A percentile compares a stretch with the other conserved stretches of the same genome.
These are phyloP conservation scores for Haematococcus lacustris DNA, from an alignment of 139 green algal species.

Conservation along the genomic window DNA sequence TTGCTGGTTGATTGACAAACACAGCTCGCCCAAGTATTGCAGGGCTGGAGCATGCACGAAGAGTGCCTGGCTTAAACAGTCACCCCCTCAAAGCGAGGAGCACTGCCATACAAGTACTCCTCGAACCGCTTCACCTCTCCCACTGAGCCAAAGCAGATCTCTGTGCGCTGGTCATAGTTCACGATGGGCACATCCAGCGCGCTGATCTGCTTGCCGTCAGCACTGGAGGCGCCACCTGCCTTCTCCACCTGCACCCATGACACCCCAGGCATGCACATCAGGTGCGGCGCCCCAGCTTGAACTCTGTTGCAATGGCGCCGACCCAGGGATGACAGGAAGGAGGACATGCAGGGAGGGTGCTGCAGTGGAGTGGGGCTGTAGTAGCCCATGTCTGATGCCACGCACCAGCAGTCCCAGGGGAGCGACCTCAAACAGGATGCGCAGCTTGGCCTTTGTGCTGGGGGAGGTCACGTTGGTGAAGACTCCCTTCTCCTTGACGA, in stretches of 20 bases:
- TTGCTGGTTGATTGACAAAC: no score
- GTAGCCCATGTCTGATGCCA: no score
- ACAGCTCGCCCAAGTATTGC: no score
- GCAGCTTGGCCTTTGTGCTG: slow-evolving; percentile 92
- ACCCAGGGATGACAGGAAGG: no score
- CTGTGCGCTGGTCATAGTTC: slow-evolving; percentile 78
- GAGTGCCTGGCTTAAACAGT: no score
- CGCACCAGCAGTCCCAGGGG: slow-evolving; percentile 74
- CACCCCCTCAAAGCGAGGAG: slow-evolving; percentile 8
- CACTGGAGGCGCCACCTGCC: slow-evolving; percentile 69
- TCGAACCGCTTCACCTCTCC: slow-evolving; percentile 83
- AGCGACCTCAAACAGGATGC: slow-evolving; percentile 89
- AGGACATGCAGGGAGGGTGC: no score
- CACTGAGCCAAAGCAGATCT: slow-evolving; percentile 85
- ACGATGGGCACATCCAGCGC: slow-evolving; percentile 75
- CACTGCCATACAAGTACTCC: slow-evolving; percentile 18
- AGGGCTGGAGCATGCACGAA: no score
- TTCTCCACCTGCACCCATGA: slow-evolving; percentile 59
- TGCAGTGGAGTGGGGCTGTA: no score
- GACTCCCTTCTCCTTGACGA: slow-evolving; percentile 93
- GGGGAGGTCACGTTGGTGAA: slow-evolving; percentile 93
- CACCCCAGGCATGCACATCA: no score
- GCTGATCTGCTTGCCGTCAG: slow-evolving; percentile 68
- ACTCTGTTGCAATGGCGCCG: no score
- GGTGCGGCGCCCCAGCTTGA: no score